These are phyloP conservation scores for Murraya paniculata DNA, from an alignment of 345 rosid species.

Conservation along the genomic window DNA sequence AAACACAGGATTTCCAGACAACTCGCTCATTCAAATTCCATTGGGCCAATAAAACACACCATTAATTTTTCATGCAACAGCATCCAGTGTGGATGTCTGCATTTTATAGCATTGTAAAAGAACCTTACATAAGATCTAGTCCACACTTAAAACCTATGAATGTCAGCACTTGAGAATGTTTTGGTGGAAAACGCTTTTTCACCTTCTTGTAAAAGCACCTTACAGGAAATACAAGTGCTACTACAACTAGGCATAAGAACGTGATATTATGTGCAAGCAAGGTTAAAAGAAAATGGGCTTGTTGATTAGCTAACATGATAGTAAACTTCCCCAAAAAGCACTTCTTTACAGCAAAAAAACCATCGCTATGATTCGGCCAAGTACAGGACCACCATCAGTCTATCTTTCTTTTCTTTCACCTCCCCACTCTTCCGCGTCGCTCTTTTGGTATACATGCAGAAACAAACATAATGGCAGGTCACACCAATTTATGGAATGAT, in stretches of 20 bases:
- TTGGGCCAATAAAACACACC: background rate
- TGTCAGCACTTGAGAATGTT: background rate
- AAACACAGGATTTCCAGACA: background rate
- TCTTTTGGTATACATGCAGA: background rate
- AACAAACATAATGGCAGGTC: background rate
- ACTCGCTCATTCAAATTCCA: background rate
- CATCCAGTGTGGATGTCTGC: no score
- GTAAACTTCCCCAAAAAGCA: no score
- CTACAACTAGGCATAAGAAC: background rate
- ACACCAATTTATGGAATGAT: background rate
- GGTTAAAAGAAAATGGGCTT: background rate
- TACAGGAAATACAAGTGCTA: no score
- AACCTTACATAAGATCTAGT: no score
- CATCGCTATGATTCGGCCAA: background rate
- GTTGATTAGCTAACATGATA: no score
- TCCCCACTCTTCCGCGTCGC: constrained; percentile 35
- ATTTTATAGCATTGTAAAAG: no score
- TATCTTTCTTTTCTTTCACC: constrained; percentile 16
- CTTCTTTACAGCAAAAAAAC: background rate
- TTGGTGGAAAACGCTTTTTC: background rate
- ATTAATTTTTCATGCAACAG: background rate
- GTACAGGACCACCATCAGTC: background rate
- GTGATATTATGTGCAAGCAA: background rate
- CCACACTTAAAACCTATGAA: no score
- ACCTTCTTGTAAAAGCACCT: background rate